Base-by-base conservation (phyloP, 1,284 basidiomycete genomes). In the Cutaneotrichosporon sp. region DNA sequence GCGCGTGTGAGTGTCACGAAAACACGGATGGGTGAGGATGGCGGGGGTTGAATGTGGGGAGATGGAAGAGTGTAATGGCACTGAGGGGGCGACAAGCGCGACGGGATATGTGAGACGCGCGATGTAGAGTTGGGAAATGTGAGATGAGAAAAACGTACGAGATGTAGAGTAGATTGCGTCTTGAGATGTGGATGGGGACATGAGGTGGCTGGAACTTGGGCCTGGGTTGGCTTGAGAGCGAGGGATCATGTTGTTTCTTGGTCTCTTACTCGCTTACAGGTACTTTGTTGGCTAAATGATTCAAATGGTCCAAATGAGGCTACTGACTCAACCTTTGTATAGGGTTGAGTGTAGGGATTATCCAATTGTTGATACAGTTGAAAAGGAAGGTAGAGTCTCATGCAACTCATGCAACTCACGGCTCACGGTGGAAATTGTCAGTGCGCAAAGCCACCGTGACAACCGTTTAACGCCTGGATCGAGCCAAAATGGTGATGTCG, bases 121-220 rank as follows among this genome's bases (percentile, higher is more conserved):
- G 36, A 36, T 10, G 38, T 4, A 30, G 26, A 13, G 56, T 14
- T 14, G 47, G 4, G 21, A 34, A 30, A n/a, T 36, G 22, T 10
- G 21, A 49, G 22, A 26, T 11, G n/a, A 26, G 2, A 16, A 31
- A 8, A 0, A 62, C 60, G 53, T 18, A 62, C 60, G 60, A 9
- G 60, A 62, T 5, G 31, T 51, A 18, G 42, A 34, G 42, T 32
- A 61, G 32, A 47, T 4, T 11, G 36, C 26, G 34, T 62, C 61
- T 10, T 53, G 21, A 7, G 57, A 58, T 30, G 56, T 30, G 34
- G 62, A 60, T 10, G 52, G 32, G 7, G 62, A 56, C 26, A 64
- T 50, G 40, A 64, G 30, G 30, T 59, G 52, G 6, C 56, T 53
- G 26, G 26, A 3, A 3, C 26, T 26, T 2, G 26, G 2, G 26